These are phyloP conservation scores for Coniochaeta sp. DNA, from an alignment of 2,329 filamentous ascomycete species.

Conservation along the genomic window DNA sequence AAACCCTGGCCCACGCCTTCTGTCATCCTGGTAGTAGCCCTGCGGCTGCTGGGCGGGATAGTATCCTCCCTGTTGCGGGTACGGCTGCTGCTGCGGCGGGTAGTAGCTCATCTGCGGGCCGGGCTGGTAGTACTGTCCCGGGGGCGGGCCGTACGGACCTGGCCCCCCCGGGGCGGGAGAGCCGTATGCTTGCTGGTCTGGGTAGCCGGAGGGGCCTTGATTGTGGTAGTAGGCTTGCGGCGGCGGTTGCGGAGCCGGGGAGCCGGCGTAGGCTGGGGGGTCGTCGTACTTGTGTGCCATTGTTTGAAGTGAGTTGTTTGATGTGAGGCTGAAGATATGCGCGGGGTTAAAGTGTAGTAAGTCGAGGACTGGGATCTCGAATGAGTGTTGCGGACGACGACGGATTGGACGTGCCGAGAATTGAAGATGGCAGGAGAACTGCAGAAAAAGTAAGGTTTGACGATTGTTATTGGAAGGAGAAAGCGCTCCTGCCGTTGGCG, in stretches of 20 bases:
- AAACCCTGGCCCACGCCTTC: constrained; percentile 22
- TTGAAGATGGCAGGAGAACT: not conserved
- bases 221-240: constrained; percentile 29
- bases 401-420: not conserved
- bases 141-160: not conserved
- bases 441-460: not conserved
- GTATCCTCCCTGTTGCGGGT: constrained; percentile 28
- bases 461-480: not conserved
- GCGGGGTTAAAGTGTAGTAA: constrained; percentile 1
- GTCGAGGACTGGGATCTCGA: not conserved
- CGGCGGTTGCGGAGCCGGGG: constrained; percentile 31
- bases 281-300: constrained; percentile 45
- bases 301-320: not conserved
- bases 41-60: constrained; percentile 23
- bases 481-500: not conserved
- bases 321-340: not conserved
- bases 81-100: constrained; percentile 15
- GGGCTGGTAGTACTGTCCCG: constrained; percentile 7
- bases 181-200: constrained; percentile 19
- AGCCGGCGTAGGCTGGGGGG: constrained; percentile 39
- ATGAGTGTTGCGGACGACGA: too few relatives aligned
- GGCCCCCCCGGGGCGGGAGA: constrained; percentile 1
- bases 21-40: constrained; percentile 19
- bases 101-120: constrained; percentile 8
- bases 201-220: constrained; percentile 5